Evolutionary conservation across 495 filamentous ascomycete genomes (phyloP).

Genomic region (Thozetella sp.): DNA sequence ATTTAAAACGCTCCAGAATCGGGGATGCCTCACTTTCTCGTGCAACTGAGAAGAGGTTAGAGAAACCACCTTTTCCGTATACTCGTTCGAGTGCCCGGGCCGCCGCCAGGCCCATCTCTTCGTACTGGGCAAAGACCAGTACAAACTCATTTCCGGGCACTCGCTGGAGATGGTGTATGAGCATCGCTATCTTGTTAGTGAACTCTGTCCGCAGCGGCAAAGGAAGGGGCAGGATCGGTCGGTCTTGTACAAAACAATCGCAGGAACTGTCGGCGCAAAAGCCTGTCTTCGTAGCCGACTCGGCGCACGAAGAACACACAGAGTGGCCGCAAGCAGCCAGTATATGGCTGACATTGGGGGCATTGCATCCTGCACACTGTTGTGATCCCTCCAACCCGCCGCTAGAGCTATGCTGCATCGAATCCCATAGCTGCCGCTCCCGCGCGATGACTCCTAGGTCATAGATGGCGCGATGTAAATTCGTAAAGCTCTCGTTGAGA

Average conservation of each 20-base stretch:
- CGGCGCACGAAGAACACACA: not conserved
- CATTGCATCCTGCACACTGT: not conserved
- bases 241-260: not conserved
- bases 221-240: not conserved
- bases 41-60: slow-evolving; percentile 11
- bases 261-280: slow-evolving; percentile 1
- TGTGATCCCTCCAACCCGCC: not conserved
- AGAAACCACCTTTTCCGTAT: slow-evolving; percentile 12
- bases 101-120: slow-evolving; percentile 10
- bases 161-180: slow-evolving; percentile 17
- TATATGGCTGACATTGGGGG: not conserved
- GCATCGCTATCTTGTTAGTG: slow-evolving; percentile 18
- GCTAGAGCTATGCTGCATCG: not conserved
- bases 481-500: not conserved
- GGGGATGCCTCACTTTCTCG: not conserved
- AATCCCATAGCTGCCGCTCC: not conserved
- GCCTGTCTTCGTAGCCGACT: not conserved
- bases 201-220: slow-evolving; percentile 2
- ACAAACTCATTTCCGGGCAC: slow-evolving; percentile 20
- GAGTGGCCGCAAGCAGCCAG: slow-evolving; percentile 1
- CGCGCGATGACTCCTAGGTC: not conserved
- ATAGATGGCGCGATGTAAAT: not conserved
- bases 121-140: slow-evolving; percentile 36
- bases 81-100: slow-evolving; percentile 16
- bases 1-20: slow-evolving; percentile 27